A percentile compares a stretch with the other conserved stretches of the same genome.
Conservation (phyloP, 2,329 filamentous ascomycete genomes). For the Sarocladium strictum region DNA sequence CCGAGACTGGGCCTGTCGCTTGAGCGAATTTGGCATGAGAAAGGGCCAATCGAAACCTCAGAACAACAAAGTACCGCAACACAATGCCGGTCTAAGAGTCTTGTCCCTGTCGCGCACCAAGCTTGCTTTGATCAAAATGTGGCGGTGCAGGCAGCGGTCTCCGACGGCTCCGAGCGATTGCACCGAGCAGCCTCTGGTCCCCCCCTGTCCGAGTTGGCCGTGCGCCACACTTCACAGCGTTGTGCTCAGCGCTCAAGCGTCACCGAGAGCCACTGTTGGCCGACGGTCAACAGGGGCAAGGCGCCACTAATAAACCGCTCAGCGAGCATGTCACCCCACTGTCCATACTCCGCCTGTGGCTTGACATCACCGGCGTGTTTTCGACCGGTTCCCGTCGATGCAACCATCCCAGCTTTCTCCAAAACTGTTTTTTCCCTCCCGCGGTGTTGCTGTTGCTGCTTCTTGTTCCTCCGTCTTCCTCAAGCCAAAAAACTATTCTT, state of each 20-base stretch:
- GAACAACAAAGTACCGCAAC: constrained; percentile 3
- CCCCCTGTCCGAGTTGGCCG: not conserved
- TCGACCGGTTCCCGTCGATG: constrained; percentile 5
- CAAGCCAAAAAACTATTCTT: not conserved
- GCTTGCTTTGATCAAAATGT: constrained; percentile 4
- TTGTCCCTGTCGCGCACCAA: not conserved
- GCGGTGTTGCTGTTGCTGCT: constrained; percentile 6
- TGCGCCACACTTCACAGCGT: constrained; percentile 12
- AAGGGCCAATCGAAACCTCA: not conserved
- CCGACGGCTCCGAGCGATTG: constrained; percentile 25
- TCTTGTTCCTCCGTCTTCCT: constrained; percentile 5
- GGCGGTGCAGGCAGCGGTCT: constrained; percentile 11
- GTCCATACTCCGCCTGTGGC: constrained; percentile 3
- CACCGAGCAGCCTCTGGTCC: constrained; percentile 14
- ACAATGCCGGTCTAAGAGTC: constrained; percentile 6
- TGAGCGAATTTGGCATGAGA: not conserved
- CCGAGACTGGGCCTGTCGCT: not conserved
- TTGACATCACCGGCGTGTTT: constrained; percentile 9
- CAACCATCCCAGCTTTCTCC: constrained; percentile 7
- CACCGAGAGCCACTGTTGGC: not conserved
- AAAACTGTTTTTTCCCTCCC: constrained; percentile 11
- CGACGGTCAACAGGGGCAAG: not conserved
- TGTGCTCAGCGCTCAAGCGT: not conserved
- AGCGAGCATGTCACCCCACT: constrained; percentile 7
- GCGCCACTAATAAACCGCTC: not conserved